These are phyloP conservation scores for Aspergillus sojae DNA, from an alignment of 2,329 filamentous ascomycete species.

Conservation along the genomic window DNA sequence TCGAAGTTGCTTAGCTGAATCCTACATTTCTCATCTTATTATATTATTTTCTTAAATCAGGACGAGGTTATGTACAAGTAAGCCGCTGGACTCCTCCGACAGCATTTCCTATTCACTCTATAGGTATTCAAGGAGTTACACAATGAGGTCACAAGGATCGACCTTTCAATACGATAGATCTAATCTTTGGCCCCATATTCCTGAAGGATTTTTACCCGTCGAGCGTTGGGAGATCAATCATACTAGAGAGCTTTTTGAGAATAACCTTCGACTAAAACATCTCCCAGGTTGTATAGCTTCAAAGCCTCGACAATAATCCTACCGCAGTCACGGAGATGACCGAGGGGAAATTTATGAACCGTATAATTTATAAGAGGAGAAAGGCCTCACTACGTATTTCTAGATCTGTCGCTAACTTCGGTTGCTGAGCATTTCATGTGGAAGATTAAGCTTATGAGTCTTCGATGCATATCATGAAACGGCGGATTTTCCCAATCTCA, in stretches of 20 bases:
- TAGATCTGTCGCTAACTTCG: not conserved
- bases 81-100: not conserved
- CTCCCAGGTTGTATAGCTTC: not conserved
- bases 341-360: not conserved
- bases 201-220: conserved; percentile 1
- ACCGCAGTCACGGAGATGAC: not conserved
- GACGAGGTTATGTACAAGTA: not conserved
- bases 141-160: not conserved
- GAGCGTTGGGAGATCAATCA: not conserved
- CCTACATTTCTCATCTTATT: not conserved
- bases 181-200: not conserved
- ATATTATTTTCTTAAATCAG: not conserved
- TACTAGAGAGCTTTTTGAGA: not conserved
- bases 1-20: not conserved
- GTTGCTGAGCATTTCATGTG: not conserved
- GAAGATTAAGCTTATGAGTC: conserved; percentile 3
- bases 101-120: not conserved
- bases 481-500: not conserved
- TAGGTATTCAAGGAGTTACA: not conserved
- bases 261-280: not conserved
- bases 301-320: not conserved
- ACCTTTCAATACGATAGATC: not conserved
- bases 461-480: conserved; percentile 2
- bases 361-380: not conserved
- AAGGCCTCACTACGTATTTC: not conserved